These are phyloP conservation scores for Talaromyces sp. DNA, from an alignment of 2,329 filamentous ascomycete species.

Conservation along the genomic window DNA sequence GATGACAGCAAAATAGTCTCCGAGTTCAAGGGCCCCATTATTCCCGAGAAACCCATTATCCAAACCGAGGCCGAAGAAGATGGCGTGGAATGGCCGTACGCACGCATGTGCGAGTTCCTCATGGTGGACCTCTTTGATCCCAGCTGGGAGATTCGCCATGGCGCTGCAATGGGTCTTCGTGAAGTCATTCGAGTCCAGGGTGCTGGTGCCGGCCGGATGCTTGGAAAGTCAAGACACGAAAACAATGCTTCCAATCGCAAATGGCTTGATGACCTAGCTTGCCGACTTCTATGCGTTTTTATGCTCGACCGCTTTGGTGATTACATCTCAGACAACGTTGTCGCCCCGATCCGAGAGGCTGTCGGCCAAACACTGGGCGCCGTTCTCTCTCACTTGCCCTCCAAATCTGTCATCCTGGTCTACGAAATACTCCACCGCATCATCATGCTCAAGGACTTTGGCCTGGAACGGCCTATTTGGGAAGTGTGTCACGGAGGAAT, in stretches of 20 bases:
- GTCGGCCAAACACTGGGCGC: constrained; percentile 91
- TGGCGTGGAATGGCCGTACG: constrained; percentile 87
- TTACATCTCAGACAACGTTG: constrained; percentile 94
- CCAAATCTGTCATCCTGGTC: constrained; percentile 72
- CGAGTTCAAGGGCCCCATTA: constrained; percentile 81
- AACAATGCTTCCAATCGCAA: constrained; percentile 74
- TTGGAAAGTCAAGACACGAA: constrained; percentile 62
- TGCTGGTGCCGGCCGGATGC: constrained; percentile 71
- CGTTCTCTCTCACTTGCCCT: constrained; percentile 74
- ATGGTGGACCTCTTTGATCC: constrained; percentile 90
- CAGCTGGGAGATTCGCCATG: constrained; percentile 92
- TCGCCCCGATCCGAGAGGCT: constrained; percentile 91
- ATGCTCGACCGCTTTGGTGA: constrained; percentile 98
- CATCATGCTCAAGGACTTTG: constrained; percentile 82
- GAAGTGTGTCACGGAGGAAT: constrained; percentile 96
- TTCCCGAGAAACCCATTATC: constrained; percentile 80
- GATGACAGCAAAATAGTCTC: constrained; percentile 90
- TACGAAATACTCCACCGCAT: constrained; percentile 81
- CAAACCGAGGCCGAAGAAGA: constrained; percentile 71
- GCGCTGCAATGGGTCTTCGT: constrained; percentile 88
- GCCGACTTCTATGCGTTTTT: constrained; percentile 86
- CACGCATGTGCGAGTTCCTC: constrained; percentile 87
- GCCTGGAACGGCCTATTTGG: constrained; percentile 71
- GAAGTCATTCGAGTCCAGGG: constrained; percentile 92
- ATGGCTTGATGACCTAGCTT: constrained; percentile 94